A percentile compares a stretch with the other conserved stretches of the same genome.
These are phyloP conservation scores for Lecanicillium sp. DNA, from an alignment of 2,329 filamentous ascomycete genomes.

Conservation along the genomic window DNA sequence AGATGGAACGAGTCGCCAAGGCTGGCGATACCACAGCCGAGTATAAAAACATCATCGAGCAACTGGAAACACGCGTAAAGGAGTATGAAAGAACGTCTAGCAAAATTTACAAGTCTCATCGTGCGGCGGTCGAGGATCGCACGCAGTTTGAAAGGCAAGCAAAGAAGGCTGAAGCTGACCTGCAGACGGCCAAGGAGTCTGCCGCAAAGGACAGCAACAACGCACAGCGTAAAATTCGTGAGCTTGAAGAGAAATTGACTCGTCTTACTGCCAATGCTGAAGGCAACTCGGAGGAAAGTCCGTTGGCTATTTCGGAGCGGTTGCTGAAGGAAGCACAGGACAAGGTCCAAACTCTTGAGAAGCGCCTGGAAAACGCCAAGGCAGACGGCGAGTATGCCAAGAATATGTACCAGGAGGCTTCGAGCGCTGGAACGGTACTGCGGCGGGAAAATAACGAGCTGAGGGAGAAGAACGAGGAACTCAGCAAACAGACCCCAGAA, in stretches of 20 bases:
- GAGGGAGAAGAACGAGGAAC: constrained; percentile 29
- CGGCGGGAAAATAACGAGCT: constrained; percentile 39
- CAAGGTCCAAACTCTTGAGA: constrained; percentile 32
- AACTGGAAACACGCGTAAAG: constrained; percentile 36
- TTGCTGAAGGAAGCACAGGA: constrained; percentile 29
- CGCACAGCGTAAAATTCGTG: constrained; percentile 25
- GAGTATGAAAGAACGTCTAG: constrained; percentile 36
- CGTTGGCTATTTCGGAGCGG: constrained; percentile 18
- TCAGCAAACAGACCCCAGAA: constrained; percentile 33
- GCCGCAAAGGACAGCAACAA: constrained; percentile 28
- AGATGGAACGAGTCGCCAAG: constrained; percentile 19
- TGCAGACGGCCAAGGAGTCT: constrained; percentile 19
- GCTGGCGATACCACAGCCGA: constrained; percentile 22
- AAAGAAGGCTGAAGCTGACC: constrained; percentile 26
- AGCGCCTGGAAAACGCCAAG: constrained; percentile 31
- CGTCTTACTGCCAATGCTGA: constrained; percentile 20
- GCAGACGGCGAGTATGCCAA: constrained; percentile 50
- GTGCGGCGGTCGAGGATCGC: constrained; percentile 44
- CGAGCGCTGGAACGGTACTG: constrained; percentile 37
- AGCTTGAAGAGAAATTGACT: constrained; percentile 26
- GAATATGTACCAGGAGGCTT: constrained; percentile 51
- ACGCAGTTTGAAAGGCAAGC: constrained; percentile 38
- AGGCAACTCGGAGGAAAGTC: constrained; percentile 16
- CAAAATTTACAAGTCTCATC: constrained; percentile 37
- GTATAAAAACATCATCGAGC: constrained; percentile 33